These are phyloP conservation scores for Penicillium sp. DNA, from an alignment of 2,329 filamentous ascomycete genomes.

Conservation along the genomic window DNA sequence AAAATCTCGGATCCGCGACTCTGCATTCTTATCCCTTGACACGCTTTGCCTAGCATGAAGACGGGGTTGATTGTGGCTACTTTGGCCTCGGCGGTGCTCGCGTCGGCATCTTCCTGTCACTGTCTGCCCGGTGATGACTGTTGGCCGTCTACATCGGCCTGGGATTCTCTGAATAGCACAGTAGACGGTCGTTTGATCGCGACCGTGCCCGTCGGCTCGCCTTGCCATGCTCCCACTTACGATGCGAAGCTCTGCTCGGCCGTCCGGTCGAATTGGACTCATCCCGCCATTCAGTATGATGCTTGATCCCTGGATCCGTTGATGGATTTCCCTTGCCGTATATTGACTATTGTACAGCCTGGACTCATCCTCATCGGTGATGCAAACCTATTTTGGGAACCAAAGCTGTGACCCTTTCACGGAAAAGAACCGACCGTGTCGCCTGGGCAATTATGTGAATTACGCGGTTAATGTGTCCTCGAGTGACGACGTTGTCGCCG, in stretches of 20 bases:
- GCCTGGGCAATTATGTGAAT: conserved; percentile 27
- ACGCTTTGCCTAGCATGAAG: conserved; percentile 22
- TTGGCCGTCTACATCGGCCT: conserved; percentile 33
- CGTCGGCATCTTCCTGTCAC: conserved; percentile 12
- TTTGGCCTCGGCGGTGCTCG: conserved; percentile 11
- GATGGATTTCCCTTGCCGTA: neutral
- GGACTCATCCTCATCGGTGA: conserved; percentile 29
- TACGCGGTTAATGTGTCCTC: conserved; percentile 36
- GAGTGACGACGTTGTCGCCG: conserved; percentile 25
- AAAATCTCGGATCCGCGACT: conserved; percentile 6
- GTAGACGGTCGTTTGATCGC: conserved; percentile 36
- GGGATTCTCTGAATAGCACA: conserved; percentile 34
- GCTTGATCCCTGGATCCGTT: too few species aligned
- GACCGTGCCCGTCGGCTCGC: conserved; percentile 37
- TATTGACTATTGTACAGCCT: conserved; percentile 11
- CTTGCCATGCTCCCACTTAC: conserved; percentile 32
- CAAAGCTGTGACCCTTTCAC: conserved; percentile 31
- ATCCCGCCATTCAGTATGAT: conserved; percentile 26
- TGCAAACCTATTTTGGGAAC: conserved; percentile 31
- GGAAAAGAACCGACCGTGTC: conserved; percentile 19
- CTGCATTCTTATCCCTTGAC: conserved; percentile 5
- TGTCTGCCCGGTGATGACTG: conserved; percentile 35
- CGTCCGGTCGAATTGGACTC: conserved; percentile 23
- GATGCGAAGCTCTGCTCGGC: conserved; percentile 17
- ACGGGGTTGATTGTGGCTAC: conserved; percentile 16